Base-by-base conservation (phyloP, 352 stramenopile species). In the Hyaloperonospora brassicae region DNA sequence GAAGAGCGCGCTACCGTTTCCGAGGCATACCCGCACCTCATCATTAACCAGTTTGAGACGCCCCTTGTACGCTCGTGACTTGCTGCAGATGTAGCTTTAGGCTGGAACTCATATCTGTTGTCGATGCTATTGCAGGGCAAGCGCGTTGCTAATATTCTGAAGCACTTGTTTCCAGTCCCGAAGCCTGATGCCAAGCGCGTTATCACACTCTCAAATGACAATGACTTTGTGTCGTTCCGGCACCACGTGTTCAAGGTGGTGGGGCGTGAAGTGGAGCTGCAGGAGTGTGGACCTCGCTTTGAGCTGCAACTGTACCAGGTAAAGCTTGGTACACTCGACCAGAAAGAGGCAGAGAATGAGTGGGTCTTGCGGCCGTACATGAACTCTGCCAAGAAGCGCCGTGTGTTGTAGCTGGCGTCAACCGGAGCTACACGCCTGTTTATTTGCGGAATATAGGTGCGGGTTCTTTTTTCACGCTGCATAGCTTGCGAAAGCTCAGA, bases 361-460 rank as follows among this genome's bases (percentile, higher is more conserved):
- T 99, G 97, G 93, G 95, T 99, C 14, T 75, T 99, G 60, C 89
- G 96, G 57, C 96, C 96, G 23, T 99, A 99, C 81, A 98, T 98
- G 84, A 99, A 99, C 79, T 98, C 95, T n/a, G 93, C 95, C 52
- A 98, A 97, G 63, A 99, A 99, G 73, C 86, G 95, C 48, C 83
- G 89, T 55, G 71, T 95, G 22, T 66, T 98, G 51, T 93, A 73
- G 85, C 13, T 50, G 13, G 14, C 39, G n/a, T 34, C 31, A 21
- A 21, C 4, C 27, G 4, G 0, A 34, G 27, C 27, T 34, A 8
- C 27, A 34, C 8, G 27, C 8, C 27, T 34, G 4, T 34, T 34
- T 4, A 0, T 34, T 34, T 34, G 8, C 27, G 27, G 27, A 34
- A 34, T 34, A 65, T 73, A 73, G 65, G 70, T 67, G 50, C 57